Percentiles rank a stretch among this genome's conserved stretches.
These are phyloP conservation scores for Monosporascus sp. DNA, from an alignment of 2,329 filamentous ascomycete genomes.

Conservation along the genomic window DNA sequence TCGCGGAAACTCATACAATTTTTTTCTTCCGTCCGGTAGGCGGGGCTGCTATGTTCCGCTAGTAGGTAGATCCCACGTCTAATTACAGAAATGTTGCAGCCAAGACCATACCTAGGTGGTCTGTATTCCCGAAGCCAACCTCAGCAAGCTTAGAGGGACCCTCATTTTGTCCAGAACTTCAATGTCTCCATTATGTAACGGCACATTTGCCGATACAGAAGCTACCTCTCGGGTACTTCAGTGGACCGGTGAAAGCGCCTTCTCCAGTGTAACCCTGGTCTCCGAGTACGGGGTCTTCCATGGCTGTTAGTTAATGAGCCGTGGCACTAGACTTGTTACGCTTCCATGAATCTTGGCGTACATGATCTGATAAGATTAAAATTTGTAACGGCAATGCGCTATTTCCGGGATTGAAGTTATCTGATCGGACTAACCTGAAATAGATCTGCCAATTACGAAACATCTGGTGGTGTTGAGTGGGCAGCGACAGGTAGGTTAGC, in stretches of 20 bases:
- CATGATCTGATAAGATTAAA: constrained; percentile 30
- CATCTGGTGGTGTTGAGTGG: no score
- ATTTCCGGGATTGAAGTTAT: constrained; percentile 3
- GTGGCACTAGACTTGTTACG: background rate
- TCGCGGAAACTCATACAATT: background rate
- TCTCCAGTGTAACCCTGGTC: background rate
- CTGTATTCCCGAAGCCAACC: no score
- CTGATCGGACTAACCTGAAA: constrained; percentile 2
- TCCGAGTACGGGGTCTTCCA: background rate
- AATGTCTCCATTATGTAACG: background rate
- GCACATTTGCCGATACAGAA: background rate
- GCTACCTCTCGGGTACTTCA: background rate
- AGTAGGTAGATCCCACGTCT: no score
- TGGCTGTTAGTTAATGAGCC: background rate
- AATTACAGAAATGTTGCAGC: background rate
- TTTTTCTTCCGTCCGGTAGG: background rate
- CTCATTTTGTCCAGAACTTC: background rate
- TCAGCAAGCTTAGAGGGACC: background rate
- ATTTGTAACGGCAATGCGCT: constrained; percentile 1
- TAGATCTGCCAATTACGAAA: background rate
- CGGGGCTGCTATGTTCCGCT: background rate
- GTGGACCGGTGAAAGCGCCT: no score
- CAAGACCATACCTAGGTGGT: background rate
- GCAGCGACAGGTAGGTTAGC: no score
- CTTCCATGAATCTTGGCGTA: constrained; percentile 12